Evolutionary conservation across 164 flowering plant species (phyloP), one percentile per base, ranked within the genome.

Genomic region (Santalum album): DNA sequence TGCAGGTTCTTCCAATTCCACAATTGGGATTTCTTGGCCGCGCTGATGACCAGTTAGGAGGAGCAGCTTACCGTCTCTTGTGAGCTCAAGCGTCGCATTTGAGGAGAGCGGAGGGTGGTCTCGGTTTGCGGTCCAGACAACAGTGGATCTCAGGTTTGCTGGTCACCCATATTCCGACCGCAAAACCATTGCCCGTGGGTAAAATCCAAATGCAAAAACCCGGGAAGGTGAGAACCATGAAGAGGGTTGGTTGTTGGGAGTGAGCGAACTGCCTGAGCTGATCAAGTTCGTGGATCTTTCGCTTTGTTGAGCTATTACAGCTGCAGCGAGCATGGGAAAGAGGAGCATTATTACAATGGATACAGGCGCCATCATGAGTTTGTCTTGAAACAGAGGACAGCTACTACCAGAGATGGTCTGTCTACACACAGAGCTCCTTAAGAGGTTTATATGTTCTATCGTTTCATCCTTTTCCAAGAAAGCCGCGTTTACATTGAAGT

Each of bases 51-150:
- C 58, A 11, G 20, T 27, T 29, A 4, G 34, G 11, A 77, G 74
- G 4, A 58, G 56, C 1, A 74, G 35, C n/a, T 75, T 68, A 0
- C 48, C 20, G 16, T 55, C 58, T 0, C 61, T 32, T 16, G 59
- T 55, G 3, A 75, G 51, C 23, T 56, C 55, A 4, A 71, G 14
- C 14, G 21, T 65, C 0, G 79, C 70, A 34, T 68, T 66, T 23
- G 24, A 18, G 0, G 62, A 58, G 4, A 29, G 39, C 0, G 54
- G 54, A 7, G 54, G 54, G 22, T 51, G 16, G n/a, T 29, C 39
- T n/a, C 54, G 40, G n/a, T 32, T 42, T 1, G 56, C 46, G 1
- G 46, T 54, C 56, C 56, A 54, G 21, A 54, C 56, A 23, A 54
- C 29, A 6, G 56, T 54, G 34, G 22, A 18, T 18, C 1, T 38